phyloP scores from a whole-genome alignment of 139 green algal species.

The Zygnema circumcarinatum region DNA sequence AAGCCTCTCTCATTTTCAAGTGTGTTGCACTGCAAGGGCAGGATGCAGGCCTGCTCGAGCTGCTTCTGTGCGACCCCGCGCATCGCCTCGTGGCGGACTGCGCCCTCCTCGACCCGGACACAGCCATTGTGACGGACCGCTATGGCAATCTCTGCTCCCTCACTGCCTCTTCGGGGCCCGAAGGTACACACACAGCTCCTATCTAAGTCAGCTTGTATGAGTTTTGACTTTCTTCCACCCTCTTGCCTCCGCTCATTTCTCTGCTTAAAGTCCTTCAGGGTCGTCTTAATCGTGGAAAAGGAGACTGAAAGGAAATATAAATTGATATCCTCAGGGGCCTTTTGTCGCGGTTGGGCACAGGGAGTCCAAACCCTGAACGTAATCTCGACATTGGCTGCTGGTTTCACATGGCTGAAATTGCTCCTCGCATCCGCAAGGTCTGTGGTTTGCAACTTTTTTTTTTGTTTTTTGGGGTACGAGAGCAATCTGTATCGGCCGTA shows the following conservation, averaged over 20 bases:
- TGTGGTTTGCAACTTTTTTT: no score
- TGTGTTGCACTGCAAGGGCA: not conserved
- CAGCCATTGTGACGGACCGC: conserved; percentile 20
- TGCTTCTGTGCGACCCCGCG: conserved; percentile 21
- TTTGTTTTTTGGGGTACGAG: no score
- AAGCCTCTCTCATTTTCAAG: no score
- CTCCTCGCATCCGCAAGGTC: conserved; percentile 38
- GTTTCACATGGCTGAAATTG: conserved; percentile 54
- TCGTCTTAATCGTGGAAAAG: no score
- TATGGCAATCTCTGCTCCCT: conserved; percentile 21
- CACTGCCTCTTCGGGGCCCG: not conserved
- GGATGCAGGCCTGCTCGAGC: conserved; percentile 40
- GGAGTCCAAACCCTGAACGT: conserved; percentile 24
- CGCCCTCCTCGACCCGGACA: conserved; percentile 22
- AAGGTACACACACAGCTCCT: not conserved
- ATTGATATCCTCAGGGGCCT: no score
- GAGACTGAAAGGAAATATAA: no score
- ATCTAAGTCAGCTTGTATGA: no score
- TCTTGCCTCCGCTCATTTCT: no score
- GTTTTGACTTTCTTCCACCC: no score
- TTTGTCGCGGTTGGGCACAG: not conserved
- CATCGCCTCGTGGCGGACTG: conserved; percentile 45
- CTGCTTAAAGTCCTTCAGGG: no score
- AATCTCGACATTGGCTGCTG: conserved; percentile 36
- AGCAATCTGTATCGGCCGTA: no score